Evolutionary conservation across 208 protist species (phyloP).

Genomic region (Leishmania tarentolae): DNA sequence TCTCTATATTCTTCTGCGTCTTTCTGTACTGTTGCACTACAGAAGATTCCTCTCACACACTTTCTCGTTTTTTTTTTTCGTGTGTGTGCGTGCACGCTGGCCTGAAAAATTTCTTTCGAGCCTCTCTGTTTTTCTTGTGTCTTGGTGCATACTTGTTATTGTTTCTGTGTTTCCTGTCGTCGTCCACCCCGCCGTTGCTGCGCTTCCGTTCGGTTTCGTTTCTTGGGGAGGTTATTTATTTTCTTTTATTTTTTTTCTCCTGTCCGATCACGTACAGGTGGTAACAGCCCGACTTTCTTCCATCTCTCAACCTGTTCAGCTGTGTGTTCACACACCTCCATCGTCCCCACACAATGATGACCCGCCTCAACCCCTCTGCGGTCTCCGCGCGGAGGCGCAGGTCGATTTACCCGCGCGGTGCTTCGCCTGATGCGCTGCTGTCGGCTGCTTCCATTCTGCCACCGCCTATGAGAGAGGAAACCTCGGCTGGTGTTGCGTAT

Average conservation of each 20-base stretch:
- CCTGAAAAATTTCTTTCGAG: neutral
- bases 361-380: constrained; percentile 1
- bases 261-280: neutral
- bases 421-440: neutral
- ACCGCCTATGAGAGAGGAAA: neutral
- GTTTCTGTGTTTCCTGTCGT: neutral
- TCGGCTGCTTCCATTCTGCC: neutral
- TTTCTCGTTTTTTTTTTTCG: neutral
- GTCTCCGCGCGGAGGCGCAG: neutral
- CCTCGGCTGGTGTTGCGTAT: neutral
- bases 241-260: neutral
- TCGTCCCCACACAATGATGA: neutral
- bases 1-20: neutral
- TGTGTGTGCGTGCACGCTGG: neutral
- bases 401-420: neutral
- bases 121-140: neutral
- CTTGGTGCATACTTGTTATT: neutral
- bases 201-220: neutral
- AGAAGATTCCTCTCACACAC: neutral
- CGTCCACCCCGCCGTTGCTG: neutral
- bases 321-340: neutral
- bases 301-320: neutral
- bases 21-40: neutral
- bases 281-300: neutral
- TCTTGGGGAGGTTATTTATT: neutral